Evolutionary conservation across 495 filamentous ascomycete genomes (phyloP).

Genomic region (Hyphodiscus hymeniophilus): DNA sequence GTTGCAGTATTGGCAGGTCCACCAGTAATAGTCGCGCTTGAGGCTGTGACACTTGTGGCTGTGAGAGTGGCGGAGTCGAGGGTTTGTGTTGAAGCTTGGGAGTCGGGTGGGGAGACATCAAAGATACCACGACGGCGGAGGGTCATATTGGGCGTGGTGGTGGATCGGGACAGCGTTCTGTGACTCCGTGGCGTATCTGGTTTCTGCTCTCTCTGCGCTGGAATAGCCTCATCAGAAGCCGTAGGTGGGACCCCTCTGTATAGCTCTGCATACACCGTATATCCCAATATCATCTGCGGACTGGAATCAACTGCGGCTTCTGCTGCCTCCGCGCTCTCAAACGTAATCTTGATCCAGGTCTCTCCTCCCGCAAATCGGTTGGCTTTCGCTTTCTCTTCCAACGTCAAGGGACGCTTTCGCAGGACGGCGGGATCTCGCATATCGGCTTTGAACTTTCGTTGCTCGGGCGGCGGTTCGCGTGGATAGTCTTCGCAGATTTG

Average conservation of each 20-base stretch:
- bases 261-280: conserved; percentile 68
- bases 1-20: not conserved
- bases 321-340: conserved; percentile 72
- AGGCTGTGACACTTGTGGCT: conserved; percentile 43
- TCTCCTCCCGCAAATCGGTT: conserved; percentile 68
- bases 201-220: conserved; percentile 16
- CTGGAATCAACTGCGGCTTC: conserved; percentile 67
- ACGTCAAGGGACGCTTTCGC: conserved; percentile 47
- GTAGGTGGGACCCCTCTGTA: conserved; percentile 64
- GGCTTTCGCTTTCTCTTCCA: conserved; percentile 63
- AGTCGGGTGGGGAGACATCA: conserved; percentile 27
- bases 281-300: conserved; percentile 68
- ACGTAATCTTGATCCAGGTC: conserved; percentile 91
- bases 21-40: conserved; percentile 42
- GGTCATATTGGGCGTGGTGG: conserved; percentile 15
- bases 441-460: conserved; percentile 46
- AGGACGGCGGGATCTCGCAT: conserved; percentile 58
- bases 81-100: conserved; percentile 38
- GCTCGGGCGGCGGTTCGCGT: conserved; percentile 52
- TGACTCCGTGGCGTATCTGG: not conserved
- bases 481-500: conserved; percentile 87
- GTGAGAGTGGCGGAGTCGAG: conserved; percentile 37
- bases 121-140: conserved; percentile 7
- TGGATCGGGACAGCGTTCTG: conserved; percentile 17
- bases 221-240: conserved; percentile 52